These are phyloP conservation scores for Dioscorea cayenensis DNA, from an alignment of 116 monocot genomes.

Conservation along the genomic window DNA sequence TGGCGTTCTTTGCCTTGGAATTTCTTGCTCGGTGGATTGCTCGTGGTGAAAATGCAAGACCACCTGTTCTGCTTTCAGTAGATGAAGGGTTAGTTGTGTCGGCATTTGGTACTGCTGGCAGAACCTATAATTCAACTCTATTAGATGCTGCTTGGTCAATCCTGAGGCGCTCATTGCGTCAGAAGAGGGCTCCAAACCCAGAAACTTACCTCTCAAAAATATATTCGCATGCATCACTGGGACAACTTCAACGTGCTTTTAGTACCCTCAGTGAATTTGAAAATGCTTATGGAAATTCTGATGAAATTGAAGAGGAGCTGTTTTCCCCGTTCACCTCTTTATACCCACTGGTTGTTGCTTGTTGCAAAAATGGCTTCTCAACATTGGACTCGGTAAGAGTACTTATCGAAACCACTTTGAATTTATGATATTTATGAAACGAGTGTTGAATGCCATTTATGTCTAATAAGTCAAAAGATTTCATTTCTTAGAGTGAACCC, in stretches of 20 bases:
- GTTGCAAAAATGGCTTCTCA: constrained; percentile 80
- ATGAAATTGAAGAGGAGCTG: constrained; percentile 48
- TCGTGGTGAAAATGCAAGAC: constrained; percentile 64
- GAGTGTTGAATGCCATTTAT: no score
- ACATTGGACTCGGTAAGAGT: constrained; percentile 74
- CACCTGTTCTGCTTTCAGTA: constrained; percentile 63
- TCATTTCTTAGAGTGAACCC: no score
- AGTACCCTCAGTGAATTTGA: constrained; percentile 79
- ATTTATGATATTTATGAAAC: no score
- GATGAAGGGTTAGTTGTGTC: constrained; percentile 82
- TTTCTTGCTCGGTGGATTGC: constrained; percentile 84
- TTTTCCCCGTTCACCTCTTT: constrained; percentile 94
- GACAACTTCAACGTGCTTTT: constrained; percentile 80
- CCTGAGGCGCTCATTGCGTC: constrained; percentile 53
- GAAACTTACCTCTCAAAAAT: constrained; percentile 85
- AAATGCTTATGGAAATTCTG: constrained; percentile 47
- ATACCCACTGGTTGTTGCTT: constrained; percentile 77
- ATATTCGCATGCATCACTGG: constrained; percentile 61
- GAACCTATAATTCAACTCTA: constrained; percentile 59
- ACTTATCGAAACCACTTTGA: no score
- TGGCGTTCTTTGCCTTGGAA: constrained; percentile 62
- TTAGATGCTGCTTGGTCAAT: constrained; percentile 72
- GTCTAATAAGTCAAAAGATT: no score
- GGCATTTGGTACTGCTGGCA: constrained; percentile 61
- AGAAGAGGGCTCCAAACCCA: constrained; percentile 70